Evolutionary conservation across 257 asterid species (phyloP).

Genomic region (Primulina huaijiensis): DNA sequence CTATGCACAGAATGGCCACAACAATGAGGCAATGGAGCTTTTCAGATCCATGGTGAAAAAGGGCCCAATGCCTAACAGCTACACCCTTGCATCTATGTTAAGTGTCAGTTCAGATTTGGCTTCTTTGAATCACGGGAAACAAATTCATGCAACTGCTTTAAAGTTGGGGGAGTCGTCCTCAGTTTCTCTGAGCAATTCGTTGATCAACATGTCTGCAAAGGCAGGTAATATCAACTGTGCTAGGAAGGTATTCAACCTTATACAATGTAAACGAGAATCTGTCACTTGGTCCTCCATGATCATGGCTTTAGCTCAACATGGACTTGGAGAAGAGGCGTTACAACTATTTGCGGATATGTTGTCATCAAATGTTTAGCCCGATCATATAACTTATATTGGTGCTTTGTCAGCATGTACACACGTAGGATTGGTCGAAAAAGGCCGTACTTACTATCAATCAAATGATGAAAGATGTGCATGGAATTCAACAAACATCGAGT

Average conservation of each 20-base stretch:
- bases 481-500: conserved; percentile 58
- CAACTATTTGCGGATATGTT: conserved; percentile 63
- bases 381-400: conserved; percentile 78
- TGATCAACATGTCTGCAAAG: conserved; percentile 79
- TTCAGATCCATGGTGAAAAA: too few species aligned
- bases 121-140: too few species aligned
- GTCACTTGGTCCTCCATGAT: conserved; percentile 92
- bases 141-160: too few species aligned
- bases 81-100: too few species aligned
- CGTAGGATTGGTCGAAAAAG: conserved; percentile 71
- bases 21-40: too few species aligned
- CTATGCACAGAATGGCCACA: too few species aligned
- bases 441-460: conserved; percentile 61
- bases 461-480: conserved; percentile 67
- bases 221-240: conserved; percentile 61
- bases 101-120: too few species aligned
- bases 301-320: conserved; percentile 80
- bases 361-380: conserved; percentile 51
- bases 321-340: conserved; percentile 68
- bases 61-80: too few species aligned
- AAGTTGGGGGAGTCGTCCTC: too few species aligned
- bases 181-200: conserved; percentile 53
- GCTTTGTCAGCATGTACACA: conserved; percentile 83
- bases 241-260: conserved; percentile 38
- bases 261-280: conserved; percentile 45